Evolutionary conservation across 1,284 basidiomycete species (phyloP).

Genomic region (Macrocystidia cucumis): DNA sequence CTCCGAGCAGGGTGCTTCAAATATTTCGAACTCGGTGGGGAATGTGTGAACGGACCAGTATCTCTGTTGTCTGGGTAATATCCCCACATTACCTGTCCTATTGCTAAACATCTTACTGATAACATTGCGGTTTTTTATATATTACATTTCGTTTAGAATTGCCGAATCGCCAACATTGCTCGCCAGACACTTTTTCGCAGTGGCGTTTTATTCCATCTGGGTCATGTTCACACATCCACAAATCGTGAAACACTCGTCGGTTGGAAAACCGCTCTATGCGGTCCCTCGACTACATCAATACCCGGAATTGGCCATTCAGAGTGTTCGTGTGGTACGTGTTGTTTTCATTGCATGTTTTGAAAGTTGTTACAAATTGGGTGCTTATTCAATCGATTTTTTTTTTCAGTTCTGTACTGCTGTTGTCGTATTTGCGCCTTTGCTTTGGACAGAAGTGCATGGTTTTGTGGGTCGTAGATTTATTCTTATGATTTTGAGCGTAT

Average conservation of each 20-base stretch:
- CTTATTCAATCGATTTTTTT: constrained; percentile 10
- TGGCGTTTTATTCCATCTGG: constrained; percentile 92
- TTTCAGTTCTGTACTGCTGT: constrained; percentile 81
- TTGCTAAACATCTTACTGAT: too few species aligned
- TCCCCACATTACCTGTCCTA: too few species aligned
- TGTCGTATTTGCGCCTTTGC: constrained; percentile 76
- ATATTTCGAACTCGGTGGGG: constrained; percentile 93
- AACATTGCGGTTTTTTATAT: too few species aligned
- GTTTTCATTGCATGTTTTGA: constrained; percentile 3
- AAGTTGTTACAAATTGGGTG: constrained; percentile 3
- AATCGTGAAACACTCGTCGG: constrained; percentile 13
- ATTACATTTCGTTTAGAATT: constrained; percentile 29
- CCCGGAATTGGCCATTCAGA: constrained; percentile 50
- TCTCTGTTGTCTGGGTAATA: constrained; percentile 83
- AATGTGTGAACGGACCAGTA: constrained; percentile 86
- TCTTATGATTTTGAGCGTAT: too few species aligned
- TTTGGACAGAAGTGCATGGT: constrained; percentile 92
- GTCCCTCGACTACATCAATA: constrained; percentile 47
- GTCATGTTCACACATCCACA: constrained; percentile 72
- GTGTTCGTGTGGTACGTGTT: constrained; percentile 51
- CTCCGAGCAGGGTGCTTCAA: constrained; percentile 94
- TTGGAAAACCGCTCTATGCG: constrained; percentile 25
- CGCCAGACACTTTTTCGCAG: constrained; percentile 90
- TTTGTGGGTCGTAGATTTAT: too few species aligned
- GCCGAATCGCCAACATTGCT: constrained; percentile 74